Conservation (phyloP, 306 rosid genomes). For the Prunus fruticosa region DNA sequence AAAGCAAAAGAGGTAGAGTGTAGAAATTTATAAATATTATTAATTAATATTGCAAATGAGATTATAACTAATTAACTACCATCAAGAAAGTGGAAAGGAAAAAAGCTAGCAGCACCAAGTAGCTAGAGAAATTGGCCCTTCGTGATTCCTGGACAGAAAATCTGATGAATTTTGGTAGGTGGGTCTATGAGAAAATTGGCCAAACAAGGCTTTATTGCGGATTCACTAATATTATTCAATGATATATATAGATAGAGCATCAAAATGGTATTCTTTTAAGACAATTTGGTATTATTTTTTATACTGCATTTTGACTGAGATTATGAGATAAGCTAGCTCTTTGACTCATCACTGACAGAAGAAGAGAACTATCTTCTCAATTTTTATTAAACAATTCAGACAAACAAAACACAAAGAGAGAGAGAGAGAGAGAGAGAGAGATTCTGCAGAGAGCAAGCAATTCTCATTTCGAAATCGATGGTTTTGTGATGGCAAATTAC, state of each 20-base stretch:
- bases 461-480: conserved; percentile 7
- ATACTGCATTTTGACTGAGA: conserved; percentile 2
- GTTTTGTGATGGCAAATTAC: not conserved
- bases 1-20: not conserved
- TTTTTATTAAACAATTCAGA: not conserved
- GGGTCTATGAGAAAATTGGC: conserved; percentile 3
- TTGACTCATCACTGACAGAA: conserved; percentile 5
- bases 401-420: not conserved
- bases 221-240: not conserved
- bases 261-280: conserved; percentile 10
- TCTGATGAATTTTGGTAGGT: conserved; percentile 1
- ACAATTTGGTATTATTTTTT: conserved; percentile 10
- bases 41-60: not conserved
- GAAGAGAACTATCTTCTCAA: not conserved
- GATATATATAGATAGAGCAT: too few species aligned
- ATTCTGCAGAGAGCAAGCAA: not conserved
- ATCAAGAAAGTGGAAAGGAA: not conserved
- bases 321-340: not conserved
- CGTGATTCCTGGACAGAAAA: not conserved
- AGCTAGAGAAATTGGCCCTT: not conserved
- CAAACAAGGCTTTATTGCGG: not conserved
- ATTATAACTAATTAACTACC: not conserved
- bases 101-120: not conserved
- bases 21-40: not conserved
- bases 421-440: too few species aligned